Percentiles rank a stretch among this genome's conserved stretches.
phyloP scores from a whole-genome alignment of 139 green algal species.

The Axilococcus clingmanii region DNA sequence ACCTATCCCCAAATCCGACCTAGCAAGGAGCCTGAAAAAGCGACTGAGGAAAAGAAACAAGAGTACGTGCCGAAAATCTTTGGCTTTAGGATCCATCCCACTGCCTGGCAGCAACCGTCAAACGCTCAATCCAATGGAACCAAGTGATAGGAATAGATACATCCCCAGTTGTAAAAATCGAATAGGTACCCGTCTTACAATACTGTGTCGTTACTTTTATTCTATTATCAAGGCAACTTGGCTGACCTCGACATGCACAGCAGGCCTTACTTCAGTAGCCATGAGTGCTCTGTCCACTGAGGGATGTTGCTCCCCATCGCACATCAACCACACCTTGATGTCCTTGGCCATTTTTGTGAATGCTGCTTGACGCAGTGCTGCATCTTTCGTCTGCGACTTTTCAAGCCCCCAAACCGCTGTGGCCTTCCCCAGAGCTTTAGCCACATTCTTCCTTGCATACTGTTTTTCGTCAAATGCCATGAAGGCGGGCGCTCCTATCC shows the following conservation, averaged over 20 bases:
- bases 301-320: too few species aligned
- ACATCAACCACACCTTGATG: conserved; percentile 11
- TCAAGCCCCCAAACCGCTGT: background rate
- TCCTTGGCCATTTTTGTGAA: conserved; percentile 10
- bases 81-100: conserved; percentile 85
- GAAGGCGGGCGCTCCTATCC: background rate
- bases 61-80: conserved; percentile 85
- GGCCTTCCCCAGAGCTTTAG: background rate
- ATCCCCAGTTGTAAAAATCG: too few species aligned
- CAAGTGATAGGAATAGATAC: too few species aligned
- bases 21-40: conserved; percentile 27
- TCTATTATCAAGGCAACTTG: too few species aligned
- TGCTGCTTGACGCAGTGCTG: conserved; percentile 11
- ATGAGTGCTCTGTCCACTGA: background rate
- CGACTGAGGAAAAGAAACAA: conserved; percentile 2
- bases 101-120: too few species aligned
- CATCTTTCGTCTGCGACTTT: background rate
- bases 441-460: background rate
- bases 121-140: too few species aligned
- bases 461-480: background rate
- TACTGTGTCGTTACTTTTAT: too few species aligned
- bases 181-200: too few species aligned
- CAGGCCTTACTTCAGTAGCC: background rate
- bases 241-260: background rate
- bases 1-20: conserved; percentile 73